phyloP scores from a whole-genome alignment of 805 yeast species.

The Lachancea nothofagi region DNA sequence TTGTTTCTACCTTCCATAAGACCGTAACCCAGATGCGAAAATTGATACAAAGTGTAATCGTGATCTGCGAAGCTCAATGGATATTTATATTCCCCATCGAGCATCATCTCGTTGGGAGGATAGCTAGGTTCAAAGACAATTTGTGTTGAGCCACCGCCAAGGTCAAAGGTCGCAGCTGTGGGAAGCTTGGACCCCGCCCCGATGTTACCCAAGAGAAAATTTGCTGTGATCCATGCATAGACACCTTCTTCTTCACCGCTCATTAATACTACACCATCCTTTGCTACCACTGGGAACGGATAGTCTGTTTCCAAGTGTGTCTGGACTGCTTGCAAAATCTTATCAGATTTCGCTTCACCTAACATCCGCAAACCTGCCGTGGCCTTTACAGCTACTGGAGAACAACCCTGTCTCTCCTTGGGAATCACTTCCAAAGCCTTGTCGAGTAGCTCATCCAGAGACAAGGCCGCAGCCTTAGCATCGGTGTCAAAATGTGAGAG shows the following conservation, averaged over 20 bases:
- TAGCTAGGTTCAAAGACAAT: conserved; percentile 95
- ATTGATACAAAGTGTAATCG: conserved; percentile 79
- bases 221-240: conserved; percentile 97
- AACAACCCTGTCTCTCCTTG: conserved; percentile 60
- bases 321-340: conserved; percentile 73
- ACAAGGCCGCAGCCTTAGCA: conserved; percentile 78
- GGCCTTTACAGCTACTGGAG: conserved; percentile 95
- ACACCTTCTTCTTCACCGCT: conserved; percentile 97
- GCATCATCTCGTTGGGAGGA: conserved; percentile 54
- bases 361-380: conserved; percentile 92
- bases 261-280: conserved; percentile 88
- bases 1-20: conserved; percentile 89
- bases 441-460: conserved; percentile 76
- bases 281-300: conserved; percentile 88
- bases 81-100: conserved; percentile 85
- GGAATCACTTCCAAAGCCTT: conserved; percentile 78
- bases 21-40: conserved; percentile 93
- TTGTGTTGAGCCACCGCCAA: conserved; percentile 98
- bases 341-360: conserved; percentile 67
- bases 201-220: conserved; percentile 88
- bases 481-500: conserved; percentile 80
- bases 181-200: conserved; percentile 68
- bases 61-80: conserved; percentile 74
- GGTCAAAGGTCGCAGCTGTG: conserved; percentile 95
- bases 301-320: conserved; percentile 67